Evolutionary conservation across 1,284 basidiomycete species (phyloP), one percentile per base, ranked within the genome.

Genomic region (Ganoderma lucidum): DNA sequence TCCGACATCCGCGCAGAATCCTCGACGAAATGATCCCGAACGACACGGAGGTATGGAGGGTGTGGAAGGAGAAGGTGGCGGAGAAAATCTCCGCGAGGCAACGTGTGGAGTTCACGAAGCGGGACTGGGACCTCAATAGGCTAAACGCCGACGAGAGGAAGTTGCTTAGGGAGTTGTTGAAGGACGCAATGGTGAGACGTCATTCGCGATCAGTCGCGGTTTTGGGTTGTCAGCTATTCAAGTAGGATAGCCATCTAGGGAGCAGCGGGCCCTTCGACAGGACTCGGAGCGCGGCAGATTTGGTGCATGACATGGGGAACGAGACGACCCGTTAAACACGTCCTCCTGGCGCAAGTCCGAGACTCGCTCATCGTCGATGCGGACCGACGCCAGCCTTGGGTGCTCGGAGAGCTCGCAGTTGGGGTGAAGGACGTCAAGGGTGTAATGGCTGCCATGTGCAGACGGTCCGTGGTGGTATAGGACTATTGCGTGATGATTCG

Each of bases 381-480:
- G 91, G 69, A 98, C 87, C 97, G 95, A 99, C 28, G 86, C 91
- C 76, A 91, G 88, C 3, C 86, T 81, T 32, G 80, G 81, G 63
- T 78, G 78, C 28, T 80, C 78, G 73, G 77, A 80, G 61, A 84
- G 80, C 75, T 88, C 89, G 15, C 90, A 87, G 74, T 90, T 90
- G 28, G 95, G 93, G 71, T 96, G 92, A 9, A 97, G 83, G 1
- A 98, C 94, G 73, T 97, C 93, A 58, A 98, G 90, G 1, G 97
- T 99, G 83, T 99, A 99, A 81, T 99, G 97, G 0, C 97, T 97
- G 8, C 97, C 97, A 0, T 91, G 92, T 0, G 97, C 96, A 15
- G 93, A 94, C 60, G 87, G 84, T 2, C 97, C 97, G 77, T 99
- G 97, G 80, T 99, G 97, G 80, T 99, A 99, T 9, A 99, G 84